Conservation (phyloP, 129 eudicot species). For the Centella asiatica region DNA sequence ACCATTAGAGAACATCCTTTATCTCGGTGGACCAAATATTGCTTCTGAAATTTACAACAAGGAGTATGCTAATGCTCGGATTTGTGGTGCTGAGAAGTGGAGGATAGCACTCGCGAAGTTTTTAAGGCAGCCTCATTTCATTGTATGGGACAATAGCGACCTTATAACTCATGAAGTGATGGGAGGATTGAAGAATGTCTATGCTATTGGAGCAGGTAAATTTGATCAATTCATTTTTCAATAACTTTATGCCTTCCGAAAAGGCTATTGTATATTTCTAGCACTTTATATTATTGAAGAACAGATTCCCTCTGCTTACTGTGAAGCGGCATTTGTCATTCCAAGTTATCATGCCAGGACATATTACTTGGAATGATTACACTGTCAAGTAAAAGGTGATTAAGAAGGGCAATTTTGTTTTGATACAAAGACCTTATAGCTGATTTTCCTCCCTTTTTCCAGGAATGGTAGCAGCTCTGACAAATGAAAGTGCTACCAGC, state of each 20-base stretch:
- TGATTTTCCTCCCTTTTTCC: conserved; percentile 9
- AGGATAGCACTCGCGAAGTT: conserved; percentile 62
- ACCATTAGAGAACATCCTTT: conserved; percentile 70
- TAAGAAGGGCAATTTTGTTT: background rate
- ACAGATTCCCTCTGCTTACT: too few relatives aligned
- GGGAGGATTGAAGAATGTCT: conserved; percentile 90
- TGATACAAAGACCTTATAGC: background rate
- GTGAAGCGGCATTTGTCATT: too few relatives aligned
- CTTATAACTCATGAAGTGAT: conserved; percentile 88
- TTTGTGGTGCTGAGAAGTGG: conserved; percentile 80
- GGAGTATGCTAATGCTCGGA: conserved; percentile 92
- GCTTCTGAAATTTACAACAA: conserved; percentile 92
- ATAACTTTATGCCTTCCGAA: background rate
- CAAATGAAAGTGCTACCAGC: conserved; percentile 93
- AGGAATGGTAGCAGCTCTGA: conserved; percentile 90
- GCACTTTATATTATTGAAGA: background rate
- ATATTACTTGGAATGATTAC: too few relatives aligned
- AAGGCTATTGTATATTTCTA: background rate
- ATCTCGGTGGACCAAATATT: conserved; percentile 91
- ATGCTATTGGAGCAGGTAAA: conserved; percentile 95
- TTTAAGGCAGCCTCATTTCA: conserved; percentile 74
- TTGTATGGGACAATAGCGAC: conserved; percentile 86
- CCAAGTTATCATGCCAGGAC: too few relatives aligned
- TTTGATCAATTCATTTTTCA: background rate
- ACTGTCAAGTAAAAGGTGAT: background rate